A percentile compares a stretch with the other conserved stretches of the same genome.
phyloP scores from a whole-genome alignment of 352 stramenopile genomes.

The Phytophthora sansomeana region DNA sequence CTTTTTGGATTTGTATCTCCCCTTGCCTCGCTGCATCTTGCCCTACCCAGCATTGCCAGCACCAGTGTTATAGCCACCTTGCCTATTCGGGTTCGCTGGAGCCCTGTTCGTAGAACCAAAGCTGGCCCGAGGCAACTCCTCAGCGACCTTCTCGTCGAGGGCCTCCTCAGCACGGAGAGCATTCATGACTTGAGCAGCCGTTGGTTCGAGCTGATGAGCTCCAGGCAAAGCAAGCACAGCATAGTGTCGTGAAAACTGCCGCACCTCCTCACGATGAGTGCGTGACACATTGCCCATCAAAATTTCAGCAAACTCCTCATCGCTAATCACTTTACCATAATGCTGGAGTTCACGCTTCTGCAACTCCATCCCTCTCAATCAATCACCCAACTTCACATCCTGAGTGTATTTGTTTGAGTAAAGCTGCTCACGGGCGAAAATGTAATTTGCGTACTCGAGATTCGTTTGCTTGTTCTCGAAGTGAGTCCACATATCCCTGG shows the following conservation, averaged over 20 bases:
- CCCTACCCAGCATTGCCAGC: background rate
- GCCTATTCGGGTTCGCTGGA: background rate
- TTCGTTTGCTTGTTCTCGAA: constrained; percentile 23
- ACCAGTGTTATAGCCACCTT: background rate
- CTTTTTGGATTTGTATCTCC: background rate
- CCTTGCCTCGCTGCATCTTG: background rate
- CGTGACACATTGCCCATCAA: constrained; percentile 2
- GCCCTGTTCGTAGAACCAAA: background rate
- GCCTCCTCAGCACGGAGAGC: background rate
- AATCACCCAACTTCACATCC: background rate
- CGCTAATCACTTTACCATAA: constrained; percentile 8
- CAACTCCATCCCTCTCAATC: constrained; percentile 8
- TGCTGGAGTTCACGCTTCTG: constrained; percentile 2
- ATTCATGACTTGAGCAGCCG: constrained; percentile 6
- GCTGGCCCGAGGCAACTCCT: background rate
- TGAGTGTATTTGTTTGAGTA: constrained; percentile 6
- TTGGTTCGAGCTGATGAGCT: background rate
- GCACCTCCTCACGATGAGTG: constrained; percentile 3
- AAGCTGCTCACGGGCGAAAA: constrained; percentile 6
- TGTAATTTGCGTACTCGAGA: constrained; percentile 18
- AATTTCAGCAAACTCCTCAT: constrained; percentile 7
- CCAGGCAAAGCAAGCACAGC: constrained; percentile 1
- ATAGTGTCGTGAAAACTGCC: constrained; percentile 1
- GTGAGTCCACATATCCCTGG: constrained; percentile 1
- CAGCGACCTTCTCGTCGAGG: constrained; percentile 4